Percentiles rank a stretch among this genome's conserved stretches.
phyloP scores from a whole-genome alignment of 1,284 basidiomycete genomes.

The Tetrapyrgos nigripes region DNA sequence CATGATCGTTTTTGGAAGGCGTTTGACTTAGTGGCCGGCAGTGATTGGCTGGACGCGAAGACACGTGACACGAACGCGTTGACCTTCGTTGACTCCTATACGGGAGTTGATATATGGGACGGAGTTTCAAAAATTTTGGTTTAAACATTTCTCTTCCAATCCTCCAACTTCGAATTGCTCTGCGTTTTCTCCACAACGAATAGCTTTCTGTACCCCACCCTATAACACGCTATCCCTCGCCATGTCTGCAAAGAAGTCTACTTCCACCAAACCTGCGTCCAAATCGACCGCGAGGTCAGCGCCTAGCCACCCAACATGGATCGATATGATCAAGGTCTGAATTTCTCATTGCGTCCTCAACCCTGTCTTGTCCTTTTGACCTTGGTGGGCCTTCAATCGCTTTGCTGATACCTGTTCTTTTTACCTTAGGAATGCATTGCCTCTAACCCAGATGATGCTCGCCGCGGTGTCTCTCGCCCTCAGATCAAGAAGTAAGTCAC shows the following conservation, averaged over 20 bases:
- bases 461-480: constrained; percentile 87
- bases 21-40: neutral
- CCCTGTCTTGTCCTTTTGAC: neutral
- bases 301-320: constrained; percentile 71
- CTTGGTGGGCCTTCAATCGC: constrained; percentile 5
- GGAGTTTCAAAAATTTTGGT: too few species aligned
- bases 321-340: constrained; percentile 81
- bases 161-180: too few species aligned
- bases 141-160: too few species aligned
- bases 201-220: too few species aligned
- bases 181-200: neutral
- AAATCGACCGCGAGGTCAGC: constrained; percentile 48
- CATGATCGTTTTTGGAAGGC: constrained; percentile 36
- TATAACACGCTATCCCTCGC: too few species aligned
- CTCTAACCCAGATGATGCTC: constrained; percentile 78
- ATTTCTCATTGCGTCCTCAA: constrained; percentile 15
- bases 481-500: constrained; percentile 86
- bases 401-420: constrained; percentile 12
- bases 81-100: neutral
- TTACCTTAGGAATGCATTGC: constrained; percentile 79
- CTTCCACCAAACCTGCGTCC: constrained; percentile 43
- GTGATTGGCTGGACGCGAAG: neutral
- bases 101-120: neutral
- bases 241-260: constrained; percentile 50
- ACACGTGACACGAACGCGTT: neutral